Evolutionary conservation across 805 yeast genomes (phyloP).

Genomic region (Saturnispora diversa): DNA sequence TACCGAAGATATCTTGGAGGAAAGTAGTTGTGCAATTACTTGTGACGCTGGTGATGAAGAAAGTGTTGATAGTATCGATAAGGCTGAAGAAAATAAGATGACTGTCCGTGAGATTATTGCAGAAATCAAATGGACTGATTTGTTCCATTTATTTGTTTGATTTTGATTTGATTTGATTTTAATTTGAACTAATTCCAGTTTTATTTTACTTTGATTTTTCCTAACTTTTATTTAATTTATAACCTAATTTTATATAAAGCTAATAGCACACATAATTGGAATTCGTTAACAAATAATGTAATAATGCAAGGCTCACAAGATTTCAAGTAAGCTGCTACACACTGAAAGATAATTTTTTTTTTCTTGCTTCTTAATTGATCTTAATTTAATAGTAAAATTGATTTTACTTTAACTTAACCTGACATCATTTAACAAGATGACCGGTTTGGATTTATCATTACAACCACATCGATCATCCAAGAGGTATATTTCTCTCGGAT

Average conservation of each 20-base stretch:
- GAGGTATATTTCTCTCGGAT: slow-evolving; percentile 70
- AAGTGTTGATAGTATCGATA: neutral
- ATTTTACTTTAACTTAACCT: too few species aligned
- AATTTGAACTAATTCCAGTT: neutral
- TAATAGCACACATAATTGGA: too few species aligned
- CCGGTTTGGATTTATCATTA: slow-evolving; percentile 5
- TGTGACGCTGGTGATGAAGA: slow-evolving; percentile 12
- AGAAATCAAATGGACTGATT: slow-evolving; percentile 11
- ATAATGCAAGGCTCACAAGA: too few species aligned
- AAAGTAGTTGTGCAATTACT: slow-evolving; percentile 5
- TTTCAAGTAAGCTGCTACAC: too few species aligned
- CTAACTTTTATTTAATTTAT: too few species aligned
- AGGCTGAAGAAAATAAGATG: slow-evolving; percentile 2
- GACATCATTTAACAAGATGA: neutral
- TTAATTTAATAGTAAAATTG: too few species aligned
- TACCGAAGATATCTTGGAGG: too few species aligned
- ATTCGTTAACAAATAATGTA: too few species aligned
- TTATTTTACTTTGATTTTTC: neutral
- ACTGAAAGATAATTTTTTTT: too few species aligned
- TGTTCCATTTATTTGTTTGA: slow-evolving; percentile 14
- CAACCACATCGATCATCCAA: slow-evolving; percentile 10
- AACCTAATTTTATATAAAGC: too few species aligned
- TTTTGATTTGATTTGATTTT: neutral
- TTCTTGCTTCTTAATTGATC: too few species aligned
- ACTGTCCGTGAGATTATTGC: slow-evolving; percentile 12